Evolutionary conservation across 257 asterid species (phyloP), one percentile per base, ranked within the genome.

Genomic region (Capsicum baccatum): DNA sequence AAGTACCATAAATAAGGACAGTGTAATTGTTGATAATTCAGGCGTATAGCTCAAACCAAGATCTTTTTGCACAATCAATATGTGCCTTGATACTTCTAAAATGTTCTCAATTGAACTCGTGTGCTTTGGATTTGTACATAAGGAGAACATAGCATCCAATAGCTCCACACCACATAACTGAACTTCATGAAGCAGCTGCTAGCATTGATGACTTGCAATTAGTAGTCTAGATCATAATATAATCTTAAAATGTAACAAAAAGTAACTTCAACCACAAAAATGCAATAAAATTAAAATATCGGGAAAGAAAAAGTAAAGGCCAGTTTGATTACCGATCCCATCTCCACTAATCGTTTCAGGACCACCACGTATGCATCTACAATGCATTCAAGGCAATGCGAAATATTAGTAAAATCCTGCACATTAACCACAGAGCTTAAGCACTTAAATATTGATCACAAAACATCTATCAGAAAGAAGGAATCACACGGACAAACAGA

Each of bases 1-100:
- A 85, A 97, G 93, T 84, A 89, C 90, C 71, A 89, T 85, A 83
- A 94, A 92, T 87, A 93, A 85, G 88, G 93, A 89, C 78, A 93
- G 83, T 79, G 86, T 80, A 88, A 90, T 90, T 80, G 97, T 89
- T 5, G 94, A 89, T 79, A 88, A 86, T 80, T 90, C 93, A 48
- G 91, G 84, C 69, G 85, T 78, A 86, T 88, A 95, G 87, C 89
- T 85, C 88, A 97, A 91, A 85, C 97, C 97, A 84, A 94, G 92
- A 82, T 94, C 98, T 90, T 92, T 97, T 90, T 94, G 98, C 84
- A 89, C 90, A 80, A 60, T 90, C 91, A 97, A 86, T 87, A 93
- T 86, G 85, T 85, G 92, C 87, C 91, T 92, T 74, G 95, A 91
- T 83, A 92, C 91, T 84, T 88, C 93, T 54, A 91, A 71, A 67